A percentile compares a stretch with the other conserved stretches of the same genome.
phyloP scores from a whole-genome alignment of 164 flowering plant species.

The Dillenia turbinata region DNA sequence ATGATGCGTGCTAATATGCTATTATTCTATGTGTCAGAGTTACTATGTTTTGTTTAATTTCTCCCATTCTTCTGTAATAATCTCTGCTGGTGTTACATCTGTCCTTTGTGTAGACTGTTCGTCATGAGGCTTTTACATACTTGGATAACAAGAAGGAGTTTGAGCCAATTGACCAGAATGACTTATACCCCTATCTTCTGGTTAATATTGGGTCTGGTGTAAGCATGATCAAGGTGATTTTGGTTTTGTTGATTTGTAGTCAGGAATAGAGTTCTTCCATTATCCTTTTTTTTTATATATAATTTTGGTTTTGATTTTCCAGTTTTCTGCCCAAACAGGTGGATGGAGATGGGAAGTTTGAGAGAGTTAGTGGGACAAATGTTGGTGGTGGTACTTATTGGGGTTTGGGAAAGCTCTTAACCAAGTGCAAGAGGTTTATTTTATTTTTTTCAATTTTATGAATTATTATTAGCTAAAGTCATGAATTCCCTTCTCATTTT shows the following conservation, averaged over 20 bases:
- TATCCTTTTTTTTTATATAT: neutral
- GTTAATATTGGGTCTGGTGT: slow-evolving; percentile 81
- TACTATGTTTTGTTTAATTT: neutral
- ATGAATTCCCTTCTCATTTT: neutral
- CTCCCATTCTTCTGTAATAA: too few relatives aligned
- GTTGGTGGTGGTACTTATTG: slow-evolving; percentile 75
- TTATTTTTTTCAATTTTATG: too few relatives aligned
- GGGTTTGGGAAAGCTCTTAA: slow-evolving; percentile 71
- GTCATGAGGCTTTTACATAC: slow-evolving; percentile 60
- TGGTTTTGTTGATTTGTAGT: neutral
- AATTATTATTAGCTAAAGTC: neutral
- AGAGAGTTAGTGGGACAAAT: slow-evolving; percentile 74
- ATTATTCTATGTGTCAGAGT: too few relatives aligned
- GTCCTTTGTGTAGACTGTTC: slow-evolving; percentile 40
- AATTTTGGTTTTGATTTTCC: neutral
- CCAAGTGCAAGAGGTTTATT: slow-evolving; percentile 55
- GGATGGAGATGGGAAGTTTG: slow-evolving; percentile 59
- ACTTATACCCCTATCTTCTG: slow-evolving; percentile 66
- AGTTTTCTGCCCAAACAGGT: slow-evolving; percentile 35
- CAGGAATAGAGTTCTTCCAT: too few relatives aligned
- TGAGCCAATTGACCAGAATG: slow-evolving; percentile 61
- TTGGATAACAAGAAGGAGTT: slow-evolving; percentile 44
- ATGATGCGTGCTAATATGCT: too few relatives aligned
- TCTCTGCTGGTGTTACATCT: neutral
- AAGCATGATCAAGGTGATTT: slow-evolving; percentile 69